phyloP scores from a whole-genome alignment of 1,284 basidiomycete genomes.

The Ustilago tritici region DNA sequence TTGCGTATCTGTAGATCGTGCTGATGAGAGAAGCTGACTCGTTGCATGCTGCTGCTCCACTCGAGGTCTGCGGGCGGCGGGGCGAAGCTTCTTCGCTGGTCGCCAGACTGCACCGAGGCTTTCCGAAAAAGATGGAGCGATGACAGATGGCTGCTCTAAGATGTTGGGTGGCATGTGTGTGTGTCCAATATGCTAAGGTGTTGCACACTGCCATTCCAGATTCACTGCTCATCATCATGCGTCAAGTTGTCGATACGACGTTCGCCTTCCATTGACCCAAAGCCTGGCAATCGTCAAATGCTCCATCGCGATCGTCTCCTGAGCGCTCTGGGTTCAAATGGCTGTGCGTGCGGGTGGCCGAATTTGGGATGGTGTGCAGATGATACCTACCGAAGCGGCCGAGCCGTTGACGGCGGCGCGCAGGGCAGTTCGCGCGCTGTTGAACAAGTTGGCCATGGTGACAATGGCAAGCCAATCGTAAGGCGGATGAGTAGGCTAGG shows the following conservation, averaged over 20 bases:
- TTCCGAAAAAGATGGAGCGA: neutral
- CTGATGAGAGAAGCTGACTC: neutral
- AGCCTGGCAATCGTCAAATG: neutral
- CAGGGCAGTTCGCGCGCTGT: slow-evolving; percentile 53
- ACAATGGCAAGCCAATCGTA: slow-evolving; percentile 24
- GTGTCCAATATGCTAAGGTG: neutral
- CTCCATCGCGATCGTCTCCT: neutral
- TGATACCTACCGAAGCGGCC: slow-evolving; percentile 53
- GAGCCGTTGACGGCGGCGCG: slow-evolving; percentile 53
- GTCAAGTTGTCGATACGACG: neutral
- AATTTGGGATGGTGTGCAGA: neutral
- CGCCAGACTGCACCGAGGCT: no score
- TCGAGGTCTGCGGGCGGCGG: neutral
- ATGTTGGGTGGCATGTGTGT: neutral
- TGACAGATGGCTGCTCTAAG: neutral
- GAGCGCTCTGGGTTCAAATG: neutral
- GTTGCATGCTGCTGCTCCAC: neutral
- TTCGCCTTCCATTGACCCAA: neutral
- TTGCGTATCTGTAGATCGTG: neutral
- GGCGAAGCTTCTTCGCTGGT: neutral
- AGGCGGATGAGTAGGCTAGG: slow-evolving; percentile 4
- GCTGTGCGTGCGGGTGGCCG: neutral
- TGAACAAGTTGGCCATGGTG: slow-evolving; percentile 55
- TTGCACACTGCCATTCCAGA: neutral
- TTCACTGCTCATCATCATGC: neutral